Evolutionary conservation across 805 yeast species (phyloP).

Genomic region (Komagataella kurtzmanii): DNA sequence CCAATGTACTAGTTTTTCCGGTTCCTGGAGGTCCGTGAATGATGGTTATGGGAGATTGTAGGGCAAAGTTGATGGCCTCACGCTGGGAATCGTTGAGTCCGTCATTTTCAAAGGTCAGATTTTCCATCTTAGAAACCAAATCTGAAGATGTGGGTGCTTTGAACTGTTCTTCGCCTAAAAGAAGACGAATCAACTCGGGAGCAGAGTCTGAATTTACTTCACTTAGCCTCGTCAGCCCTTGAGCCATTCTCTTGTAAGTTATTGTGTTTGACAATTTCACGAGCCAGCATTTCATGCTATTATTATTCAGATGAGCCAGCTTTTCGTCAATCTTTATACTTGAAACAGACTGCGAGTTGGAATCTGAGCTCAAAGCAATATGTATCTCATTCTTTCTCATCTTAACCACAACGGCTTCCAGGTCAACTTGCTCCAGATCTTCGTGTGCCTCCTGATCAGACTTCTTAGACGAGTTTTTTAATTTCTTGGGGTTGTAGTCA

Average conservation of each 20-base stretch:
- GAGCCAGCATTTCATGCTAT: constrained; percentile 46
- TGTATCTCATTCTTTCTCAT: constrained; percentile 32
- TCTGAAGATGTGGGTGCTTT: constrained; percentile 11
- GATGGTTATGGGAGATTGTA: constrained; percentile 39
- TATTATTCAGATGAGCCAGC: constrained; percentile 28
- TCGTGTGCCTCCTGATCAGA: constrained; percentile 11
- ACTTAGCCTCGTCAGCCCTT: constrained; percentile 53
- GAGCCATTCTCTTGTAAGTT: constrained; percentile 68
- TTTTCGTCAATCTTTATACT: constrained; percentile 30
- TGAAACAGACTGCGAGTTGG: constrained; percentile 6
- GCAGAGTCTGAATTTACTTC: constrained; percentile 25
- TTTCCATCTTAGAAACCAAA: constrained; percentile 3
- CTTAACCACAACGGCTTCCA: constrained; percentile 58
- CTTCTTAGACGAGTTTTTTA: constrained; percentile 17
- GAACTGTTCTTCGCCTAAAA: constrained; percentile 30
- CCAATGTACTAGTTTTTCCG: constrained; percentile 73
- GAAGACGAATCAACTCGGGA: constrained; percentile 27
- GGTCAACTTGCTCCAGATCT: constrained; percentile 10
- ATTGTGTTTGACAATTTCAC: constrained; percentile 55
- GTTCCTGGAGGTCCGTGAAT: constrained; percentile 81
- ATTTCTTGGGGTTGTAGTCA: constrained; percentile 9
- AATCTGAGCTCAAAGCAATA: constrained; percentile 36
- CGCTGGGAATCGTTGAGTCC: constrained; percentile 58
- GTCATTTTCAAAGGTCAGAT: constrained; percentile 24
- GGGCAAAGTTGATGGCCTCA: constrained; percentile 54